Base-by-base conservation (phyloP, 2,329 filamentous ascomycete species). In the Macrophomina phaseolina region DNA sequence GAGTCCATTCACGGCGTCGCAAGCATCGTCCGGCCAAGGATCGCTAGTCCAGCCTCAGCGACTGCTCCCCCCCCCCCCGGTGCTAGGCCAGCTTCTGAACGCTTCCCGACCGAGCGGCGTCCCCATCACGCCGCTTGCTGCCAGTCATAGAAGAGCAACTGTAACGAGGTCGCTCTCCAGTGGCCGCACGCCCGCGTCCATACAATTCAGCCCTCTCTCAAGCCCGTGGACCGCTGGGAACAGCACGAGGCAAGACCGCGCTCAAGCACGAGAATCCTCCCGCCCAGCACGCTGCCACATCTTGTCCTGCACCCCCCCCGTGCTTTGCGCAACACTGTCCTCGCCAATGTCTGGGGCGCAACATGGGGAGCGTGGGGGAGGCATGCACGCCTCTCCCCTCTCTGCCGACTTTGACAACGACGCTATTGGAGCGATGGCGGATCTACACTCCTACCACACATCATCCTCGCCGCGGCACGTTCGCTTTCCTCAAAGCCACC, bases 341-440 rank as follows among this genome's bases (percentile, higher is more conserved):
- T 74, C 75, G 75, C 75, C 74, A 74, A 75, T 76, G 73, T 72
- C 72, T 71, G 71, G 68, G 67, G 72, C 72, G 71, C 78, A 77
- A 71, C 77, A 77, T 74, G 74, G 74, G 69, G 74, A 76, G 72
- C 77, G 79, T 79, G 79, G 78, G 78, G 78, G 78, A 73, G 71
- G 73, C 64, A 70, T 65, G 63, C 51, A 63, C 67, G 67, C 69
- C 61, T 69, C 70, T 69, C 65, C 69, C 64, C 66, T 68, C 38
- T 74, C 72, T 70, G 68, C 71, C 69, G 66, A 67, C 64, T 71
- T 70, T 53, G 74, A 72, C 73, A 69, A 71, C 72, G 71, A 70
- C 73, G 70, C 74, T 55, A 70, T 68, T 70, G 70, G 70, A 63
- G 67, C 65, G 56, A 63, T 63, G 42, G 60, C 68, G 45, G 70